Conservation (phyloP, 108 stramenopile species). For the Cyclotella choctawhatcheeana region DNA sequence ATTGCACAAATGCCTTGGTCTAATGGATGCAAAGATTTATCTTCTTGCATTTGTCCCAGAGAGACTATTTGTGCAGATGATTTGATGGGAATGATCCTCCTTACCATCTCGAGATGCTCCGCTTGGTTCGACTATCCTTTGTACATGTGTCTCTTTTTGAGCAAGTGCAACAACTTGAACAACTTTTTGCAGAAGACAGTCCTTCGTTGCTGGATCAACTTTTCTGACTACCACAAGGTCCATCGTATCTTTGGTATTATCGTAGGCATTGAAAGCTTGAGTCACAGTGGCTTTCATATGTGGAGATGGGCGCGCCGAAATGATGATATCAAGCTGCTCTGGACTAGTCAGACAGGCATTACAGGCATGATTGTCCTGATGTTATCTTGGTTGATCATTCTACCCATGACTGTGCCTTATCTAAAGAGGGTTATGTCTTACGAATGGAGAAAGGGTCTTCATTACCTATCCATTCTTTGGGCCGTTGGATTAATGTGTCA, state of each 20-base stretch:
- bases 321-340: constrained; percentile 23
- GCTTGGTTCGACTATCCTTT: constrained; percentile 40
- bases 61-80: constrained; percentile 28
- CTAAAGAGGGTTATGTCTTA: neutral
- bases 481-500: constrained; percentile 24
- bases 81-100: constrained; percentile 19
- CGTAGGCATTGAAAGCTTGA: constrained; percentile 21
- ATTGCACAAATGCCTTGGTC: constrained; percentile 5
- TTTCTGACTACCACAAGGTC: constrained; percentile 26
- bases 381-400: constrained; percentile 16
- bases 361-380: constrained; percentile 33
- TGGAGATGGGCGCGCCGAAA: constrained; percentile 11
- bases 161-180: constrained; percentile 32
- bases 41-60: constrained; percentile 31
- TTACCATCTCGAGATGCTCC: constrained; percentile 17
- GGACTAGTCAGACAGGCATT: constrained; percentile 31
- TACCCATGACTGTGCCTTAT: constrained; percentile 26
- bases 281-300: constrained; percentile 27
- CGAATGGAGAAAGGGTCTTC: constrained; percentile 16
- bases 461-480: constrained; percentile 27
- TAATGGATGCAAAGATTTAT: constrained; percentile 19
- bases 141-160: constrained; percentile 34
- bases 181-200: constrained; percentile 16
- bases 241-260: constrained; percentile 34
- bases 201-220: constrained; percentile 21